Conservation (phyloP, 1,284 basidiomycete genomes). For the Heterobasidion occidentale region DNA sequence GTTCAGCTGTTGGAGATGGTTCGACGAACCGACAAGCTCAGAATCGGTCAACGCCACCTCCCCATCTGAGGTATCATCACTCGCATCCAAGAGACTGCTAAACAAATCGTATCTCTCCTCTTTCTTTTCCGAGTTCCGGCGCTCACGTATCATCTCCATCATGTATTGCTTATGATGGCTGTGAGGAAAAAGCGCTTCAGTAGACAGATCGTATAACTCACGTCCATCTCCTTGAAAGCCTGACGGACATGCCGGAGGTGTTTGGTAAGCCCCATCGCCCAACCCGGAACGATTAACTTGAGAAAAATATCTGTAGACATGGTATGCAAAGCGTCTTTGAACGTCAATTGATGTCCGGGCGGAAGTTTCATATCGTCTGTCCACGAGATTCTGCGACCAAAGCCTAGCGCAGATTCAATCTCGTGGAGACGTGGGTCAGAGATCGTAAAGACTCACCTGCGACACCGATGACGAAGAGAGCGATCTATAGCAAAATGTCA, state of each 20-base stretch:
- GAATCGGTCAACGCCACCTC: conserved; percentile 32
- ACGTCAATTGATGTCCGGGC: conserved; percentile 42
- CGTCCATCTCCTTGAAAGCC: conserved; percentile 43
- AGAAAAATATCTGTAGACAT: conserved; percentile 9
- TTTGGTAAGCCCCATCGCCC: conserved; percentile 33
- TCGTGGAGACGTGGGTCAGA: background rate
- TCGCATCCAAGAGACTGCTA: conserved; percentile 44
- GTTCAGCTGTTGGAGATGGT: background rate
- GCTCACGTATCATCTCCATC: conserved; percentile 44
- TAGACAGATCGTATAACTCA: conserved; percentile 13
- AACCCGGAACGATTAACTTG: conserved; percentile 36
- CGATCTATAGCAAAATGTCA: conserved; percentile 28
- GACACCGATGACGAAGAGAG: conserved; percentile 46
- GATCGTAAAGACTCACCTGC: conserved; percentile 29
- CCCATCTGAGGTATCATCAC: conserved; percentile 25
- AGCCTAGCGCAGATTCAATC: conserved; percentile 24
- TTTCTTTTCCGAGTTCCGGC: conserved; percentile 28
- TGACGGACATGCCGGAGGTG: conserved; percentile 24
- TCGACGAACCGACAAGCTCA: conserved; percentile 39
- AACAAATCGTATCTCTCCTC: conserved; percentile 46
- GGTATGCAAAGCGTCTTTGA: conserved; percentile 29
- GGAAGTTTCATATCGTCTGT: conserved; percentile 32
- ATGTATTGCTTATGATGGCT: conserved; percentile 35
- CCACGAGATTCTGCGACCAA: conserved; percentile 46
- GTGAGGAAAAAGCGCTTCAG: background rate